Evolutionary conservation across 2,329 filamentous ascomycete species (phyloP).

Genomic region (Boeremia exigua): DNA sequence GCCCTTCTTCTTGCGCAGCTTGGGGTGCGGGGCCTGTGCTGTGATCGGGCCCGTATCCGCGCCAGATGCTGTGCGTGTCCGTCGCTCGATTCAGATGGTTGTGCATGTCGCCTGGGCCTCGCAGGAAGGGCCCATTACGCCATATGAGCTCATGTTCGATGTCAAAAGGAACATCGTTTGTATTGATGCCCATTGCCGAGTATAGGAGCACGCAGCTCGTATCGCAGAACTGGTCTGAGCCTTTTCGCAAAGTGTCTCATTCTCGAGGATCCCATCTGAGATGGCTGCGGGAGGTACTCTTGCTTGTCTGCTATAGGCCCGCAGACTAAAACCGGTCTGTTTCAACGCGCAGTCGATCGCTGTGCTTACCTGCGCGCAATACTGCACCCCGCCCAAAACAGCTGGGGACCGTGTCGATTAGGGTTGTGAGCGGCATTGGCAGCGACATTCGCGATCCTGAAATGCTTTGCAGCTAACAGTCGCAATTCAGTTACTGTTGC

Average conservation of each 20-base stretch:
- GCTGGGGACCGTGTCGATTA: background rate
- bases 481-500: slow-evolving; percentile 1
- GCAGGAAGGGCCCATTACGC: background rate
- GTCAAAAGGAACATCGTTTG: background rate
- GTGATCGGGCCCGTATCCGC: slow-evolving; percentile 16
- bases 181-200: background rate
- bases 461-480: background rate
- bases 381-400: slow-evolving; percentile 3
- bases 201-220: background rate
- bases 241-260: background rate
- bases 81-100: slow-evolving; percentile 21
- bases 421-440: background rate
- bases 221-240: background rate
- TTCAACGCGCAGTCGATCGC: slow-evolving; percentile 12
- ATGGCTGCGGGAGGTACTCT: slow-evolving; percentile 6
- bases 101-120: slow-evolving; percentile 19
- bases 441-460: slow-evolving; percentile 5
- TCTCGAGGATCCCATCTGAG: slow-evolving; percentile 1
- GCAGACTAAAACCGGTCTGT: background rate
- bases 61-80: slow-evolving; percentile 18
- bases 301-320: slow-evolving; percentile 6
- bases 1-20: slow-evolving; percentile 5
- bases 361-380: slow-evolving; percentile 16
- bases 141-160: slow-evolving; percentile 8
- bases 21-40: slow-evolving; percentile 16